These are phyloP conservation scores for Wickerhamiella domercqiae DNA, from an alignment of 805 yeast genomes.

Conservation along the genomic window DNA sequence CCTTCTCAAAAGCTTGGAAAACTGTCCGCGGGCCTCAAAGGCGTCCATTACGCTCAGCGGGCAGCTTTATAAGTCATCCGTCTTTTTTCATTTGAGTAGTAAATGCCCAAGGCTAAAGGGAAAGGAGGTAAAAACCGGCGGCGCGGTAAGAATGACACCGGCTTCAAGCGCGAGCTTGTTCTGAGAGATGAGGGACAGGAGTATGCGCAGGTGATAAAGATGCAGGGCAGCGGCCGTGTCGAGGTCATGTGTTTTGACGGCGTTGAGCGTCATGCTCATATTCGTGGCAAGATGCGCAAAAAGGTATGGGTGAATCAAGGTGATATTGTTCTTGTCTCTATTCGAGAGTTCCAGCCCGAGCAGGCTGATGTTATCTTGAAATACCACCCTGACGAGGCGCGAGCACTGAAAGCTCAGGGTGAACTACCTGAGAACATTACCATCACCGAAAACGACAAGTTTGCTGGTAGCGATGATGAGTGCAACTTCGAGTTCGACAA, in stretches of 20 bases:
- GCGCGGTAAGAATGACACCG: conserved; percentile 94
- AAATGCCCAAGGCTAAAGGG: conserved; percentile 67
- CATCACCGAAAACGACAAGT: conserved; percentile 94
- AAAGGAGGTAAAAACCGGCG: conserved; percentile 66
- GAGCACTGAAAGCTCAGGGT: conserved; percentile 87
- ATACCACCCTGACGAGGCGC: conserved; percentile 94
- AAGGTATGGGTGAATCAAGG: conserved; percentile 99
- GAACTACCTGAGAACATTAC: conserved; percentile 95
- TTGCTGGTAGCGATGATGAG: conserved; percentile 94
- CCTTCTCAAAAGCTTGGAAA: conserved; percentile 46
- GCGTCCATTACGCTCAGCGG: no score
- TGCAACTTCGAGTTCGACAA: conserved; percentile 97
- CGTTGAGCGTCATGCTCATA: conserved; percentile 84
- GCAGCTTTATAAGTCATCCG: conserved; percentile 2
- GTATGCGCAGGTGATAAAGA: conserved; percentile 93
- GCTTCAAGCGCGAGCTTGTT: conserved; percentile 85
- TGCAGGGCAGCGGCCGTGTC: conserved; percentile 96
- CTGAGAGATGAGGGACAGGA: conserved; percentile 95
- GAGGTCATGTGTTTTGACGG: conserved; percentile 95
- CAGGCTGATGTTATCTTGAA: conserved; percentile 97
- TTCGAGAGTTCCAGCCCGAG: conserved; percentile 97
- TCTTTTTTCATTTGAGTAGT: background rate
- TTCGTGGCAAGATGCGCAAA: conserved; percentile 97
- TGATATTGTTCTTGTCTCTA: conserved; percentile 86
- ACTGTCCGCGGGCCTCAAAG: conserved; percentile 68